phyloP scores from a whole-genome alignment of 306 rosid genomes.

The Adenanthera pavonina region DNA sequence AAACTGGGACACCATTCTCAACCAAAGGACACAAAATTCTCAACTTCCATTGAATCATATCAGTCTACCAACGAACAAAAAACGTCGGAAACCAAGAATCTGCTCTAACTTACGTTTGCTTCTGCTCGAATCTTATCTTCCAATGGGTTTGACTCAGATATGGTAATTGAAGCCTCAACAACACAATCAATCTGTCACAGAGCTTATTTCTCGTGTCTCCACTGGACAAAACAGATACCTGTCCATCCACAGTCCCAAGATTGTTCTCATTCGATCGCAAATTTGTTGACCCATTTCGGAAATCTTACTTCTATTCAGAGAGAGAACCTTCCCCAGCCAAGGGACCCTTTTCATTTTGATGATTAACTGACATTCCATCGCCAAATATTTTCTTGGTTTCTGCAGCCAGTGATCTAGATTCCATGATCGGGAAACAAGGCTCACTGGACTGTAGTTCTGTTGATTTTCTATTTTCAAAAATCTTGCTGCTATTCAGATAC shows the following conservation, averaged over 20 bases:
- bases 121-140: constrained; percentile 38
- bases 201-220: constrained; percentile 30
- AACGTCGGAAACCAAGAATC: constrained; percentile 50
- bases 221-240: constrained; percentile 18
- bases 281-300: constrained; percentile 40
- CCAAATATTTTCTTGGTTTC: constrained; percentile 37
- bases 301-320: constrained; percentile 18
- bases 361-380: constrained; percentile 25
- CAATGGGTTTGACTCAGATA: constrained; percentile 24
- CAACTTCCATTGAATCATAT: constrained; percentile 37
- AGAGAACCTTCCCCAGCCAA: constrained; percentile 40
- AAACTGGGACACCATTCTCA: constrained; percentile 34
- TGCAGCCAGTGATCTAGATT: background rate
- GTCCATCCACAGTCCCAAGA: constrained; percentile 31
- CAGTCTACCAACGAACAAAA: constrained; percentile 44
- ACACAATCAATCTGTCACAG: constrained; percentile 19
- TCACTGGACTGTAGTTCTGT: background rate
- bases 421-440: background rate
- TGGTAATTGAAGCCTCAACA: constrained; percentile 31
- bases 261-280: constrained; percentile 34
- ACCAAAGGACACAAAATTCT: constrained; percentile 33
- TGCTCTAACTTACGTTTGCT: constrained; percentile 24
- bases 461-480: background rate
- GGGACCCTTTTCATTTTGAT: constrained; percentile 41
- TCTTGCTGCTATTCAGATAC: constrained; percentile 22